These are phyloP conservation scores for Lathyrus oleraceus DNA, from an alignment of 306 rosid genomes.

Conservation along the genomic window DNA sequence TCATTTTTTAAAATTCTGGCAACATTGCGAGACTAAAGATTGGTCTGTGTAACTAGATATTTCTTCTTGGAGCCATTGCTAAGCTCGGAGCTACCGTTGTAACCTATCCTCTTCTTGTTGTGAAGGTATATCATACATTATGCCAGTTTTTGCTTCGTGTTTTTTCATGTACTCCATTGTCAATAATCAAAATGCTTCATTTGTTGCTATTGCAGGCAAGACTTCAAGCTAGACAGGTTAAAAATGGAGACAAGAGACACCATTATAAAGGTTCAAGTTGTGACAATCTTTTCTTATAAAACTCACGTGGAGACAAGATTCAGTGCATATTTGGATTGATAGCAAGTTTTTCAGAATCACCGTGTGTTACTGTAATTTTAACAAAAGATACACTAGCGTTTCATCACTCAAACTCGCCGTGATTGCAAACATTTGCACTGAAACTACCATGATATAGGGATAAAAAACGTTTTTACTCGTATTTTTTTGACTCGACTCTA, in stretches of 20 bases:
- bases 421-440: too few relatives aligned
- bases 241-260: conserved; percentile 69
- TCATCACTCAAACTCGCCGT: too few relatives aligned
- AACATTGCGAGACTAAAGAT: conserved; percentile 23
- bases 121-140: conserved; percentile 61
- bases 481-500: not conserved
- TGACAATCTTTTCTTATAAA: conserved; percentile 19
- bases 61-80: conserved; percentile 92
- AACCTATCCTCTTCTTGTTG: conserved; percentile 91
- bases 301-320: too few relatives aligned
- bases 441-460: not conserved
- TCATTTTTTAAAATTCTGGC: not conserved
- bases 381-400: too few relatives aligned
- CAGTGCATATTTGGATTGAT: too few relatives aligned
- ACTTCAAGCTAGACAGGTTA: conserved; percentile 85
- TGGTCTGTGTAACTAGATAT: conserved; percentile 56
- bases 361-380: too few relatives aligned
- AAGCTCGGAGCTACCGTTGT: conserved; percentile 96
- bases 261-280: conserved; percentile 70
- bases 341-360: too few relatives aligned
- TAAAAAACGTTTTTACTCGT: not conserved
- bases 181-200: not conserved
- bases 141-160: conserved; percentile 2
- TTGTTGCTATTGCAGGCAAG: conserved; percentile 62
- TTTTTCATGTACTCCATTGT: conserved; percentile 10